phyloP scores from a whole-genome alignment of 2,329 filamentous ascomycete species.

The Onygenales sp. region DNA sequence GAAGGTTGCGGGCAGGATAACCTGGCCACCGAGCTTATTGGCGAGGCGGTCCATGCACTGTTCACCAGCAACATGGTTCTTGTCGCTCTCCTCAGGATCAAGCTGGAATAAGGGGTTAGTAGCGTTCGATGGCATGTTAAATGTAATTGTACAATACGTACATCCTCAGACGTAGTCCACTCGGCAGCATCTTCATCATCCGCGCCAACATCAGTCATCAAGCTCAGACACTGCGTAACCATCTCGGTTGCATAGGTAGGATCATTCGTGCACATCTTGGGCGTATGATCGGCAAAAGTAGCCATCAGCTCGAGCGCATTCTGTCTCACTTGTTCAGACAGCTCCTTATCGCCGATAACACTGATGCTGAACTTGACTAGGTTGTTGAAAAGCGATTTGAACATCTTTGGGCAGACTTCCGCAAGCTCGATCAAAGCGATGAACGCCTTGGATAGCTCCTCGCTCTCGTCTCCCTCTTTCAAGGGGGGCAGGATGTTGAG shows the following conservation, averaged over 20 bases:
- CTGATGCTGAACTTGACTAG: conserved; percentile 87
- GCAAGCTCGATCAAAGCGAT: conserved; percentile 88
- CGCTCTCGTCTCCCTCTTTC: conserved; percentile 83
- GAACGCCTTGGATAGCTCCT: conserved; percentile 81
- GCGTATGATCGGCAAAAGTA: conserved; percentile 91
- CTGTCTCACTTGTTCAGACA: conserved; percentile 80
- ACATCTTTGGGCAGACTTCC: conserved; percentile 94
- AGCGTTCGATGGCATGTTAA: neutral
- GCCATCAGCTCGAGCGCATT: conserved; percentile 96
- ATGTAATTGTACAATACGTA: conserved; percentile 34
- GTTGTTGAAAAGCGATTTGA: conserved; percentile 86
- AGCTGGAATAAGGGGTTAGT: conserved; percentile 44
- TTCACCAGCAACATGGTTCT: conserved; percentile 94
- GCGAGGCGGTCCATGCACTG: conserved; percentile 97
- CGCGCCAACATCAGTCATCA: conserved; percentile 94
- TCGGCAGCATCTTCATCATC: conserved; percentile 93
- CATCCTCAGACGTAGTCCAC: conserved; percentile 88
- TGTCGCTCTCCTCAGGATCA: conserved; percentile 89
- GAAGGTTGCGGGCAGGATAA: conserved; percentile 88
- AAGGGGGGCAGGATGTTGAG: conserved; percentile 91
- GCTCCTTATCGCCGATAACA: conserved; percentile 91
- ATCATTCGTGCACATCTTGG: conserved; percentile 92
- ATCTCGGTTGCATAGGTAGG: conserved; percentile 86
- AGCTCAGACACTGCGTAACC: conserved; percentile 94
- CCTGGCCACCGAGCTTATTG: conserved; percentile 91